Evolutionary conservation across 148 eudicot genomes (phyloP).

Genomic region (Spergularia marina): DNA sequence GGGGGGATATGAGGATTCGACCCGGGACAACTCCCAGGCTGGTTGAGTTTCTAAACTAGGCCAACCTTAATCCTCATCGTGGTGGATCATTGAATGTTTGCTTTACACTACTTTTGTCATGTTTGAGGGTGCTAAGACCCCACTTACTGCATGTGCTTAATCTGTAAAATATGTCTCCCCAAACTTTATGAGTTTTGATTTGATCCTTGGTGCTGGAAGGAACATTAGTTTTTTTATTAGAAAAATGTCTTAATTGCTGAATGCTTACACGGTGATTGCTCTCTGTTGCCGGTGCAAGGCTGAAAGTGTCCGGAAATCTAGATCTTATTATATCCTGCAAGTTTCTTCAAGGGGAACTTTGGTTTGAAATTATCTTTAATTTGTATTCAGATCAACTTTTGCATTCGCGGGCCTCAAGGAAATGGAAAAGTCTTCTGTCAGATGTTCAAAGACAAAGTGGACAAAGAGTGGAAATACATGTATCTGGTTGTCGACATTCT

Average conservation of each 20-base stretch:
- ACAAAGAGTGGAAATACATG: constrained; percentile 70
- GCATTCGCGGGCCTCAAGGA: constrained; percentile 78
- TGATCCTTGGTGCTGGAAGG: background rate
- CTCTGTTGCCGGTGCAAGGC: background rate
- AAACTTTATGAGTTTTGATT: background rate
- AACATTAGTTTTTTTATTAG: background rate
- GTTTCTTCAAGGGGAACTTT: background rate
- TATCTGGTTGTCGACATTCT: constrained; percentile 60
- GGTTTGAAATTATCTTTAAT: background rate
- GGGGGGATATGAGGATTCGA: no score
- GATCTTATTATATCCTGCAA: background rate
- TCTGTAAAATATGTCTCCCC: background rate
- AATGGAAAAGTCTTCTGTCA: constrained; percentile 64
- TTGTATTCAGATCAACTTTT: constrained; percentile 53
- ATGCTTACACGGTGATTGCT: background rate
- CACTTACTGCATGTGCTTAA: background rate
- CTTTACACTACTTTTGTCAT: background rate
- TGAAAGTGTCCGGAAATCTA: background rate
- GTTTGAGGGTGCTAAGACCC: background rate
- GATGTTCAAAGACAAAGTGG: constrained; percentile 81
- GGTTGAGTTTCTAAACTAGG: no score
- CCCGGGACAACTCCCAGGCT: no score
- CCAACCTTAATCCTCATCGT: background rate
- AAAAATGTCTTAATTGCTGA: background rate
- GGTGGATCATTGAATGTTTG: background rate